Evolutionary conservation across 495 filamentous ascomycete species (phyloP).

Genomic region (Penicillium maclennaniae): DNA sequence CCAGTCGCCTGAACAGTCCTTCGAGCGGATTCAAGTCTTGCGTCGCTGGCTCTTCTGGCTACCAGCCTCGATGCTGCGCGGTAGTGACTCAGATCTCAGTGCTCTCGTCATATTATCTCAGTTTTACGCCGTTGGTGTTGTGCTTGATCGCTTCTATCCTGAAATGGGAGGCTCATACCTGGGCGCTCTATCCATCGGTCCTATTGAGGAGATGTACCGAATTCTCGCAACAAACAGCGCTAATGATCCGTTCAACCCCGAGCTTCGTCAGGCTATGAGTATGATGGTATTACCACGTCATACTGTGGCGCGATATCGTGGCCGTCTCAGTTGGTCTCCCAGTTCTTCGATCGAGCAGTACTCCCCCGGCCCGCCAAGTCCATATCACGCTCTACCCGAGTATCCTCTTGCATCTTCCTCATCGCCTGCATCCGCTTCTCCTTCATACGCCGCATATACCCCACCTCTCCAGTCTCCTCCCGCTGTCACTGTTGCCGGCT

Average conservation of each 20-base stretch:
- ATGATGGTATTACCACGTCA: conserved; percentile 42
- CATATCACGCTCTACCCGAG: conserved; percentile 35
- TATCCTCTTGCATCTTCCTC: conserved; percentile 35
- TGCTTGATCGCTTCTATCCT: conserved; percentile 85
- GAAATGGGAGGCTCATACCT: conserved; percentile 87
- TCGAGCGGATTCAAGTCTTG: conserved; percentile 79
- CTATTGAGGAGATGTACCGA: conserved; percentile 74
- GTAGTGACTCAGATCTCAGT: conserved; percentile 36
- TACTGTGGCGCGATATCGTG: conserved; percentile 34
- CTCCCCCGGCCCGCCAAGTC: conserved; percentile 37
- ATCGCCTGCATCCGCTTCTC: conserved; percentile 38
- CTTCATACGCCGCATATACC: conserved; percentile 40
- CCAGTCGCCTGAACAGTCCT: conserved; percentile 73
- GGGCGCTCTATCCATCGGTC: conserved; percentile 67
- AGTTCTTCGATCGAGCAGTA: conserved; percentile 37
- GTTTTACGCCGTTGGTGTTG: conserved; percentile 82
- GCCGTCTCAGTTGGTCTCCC: conserved; percentile 37
- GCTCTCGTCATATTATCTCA: conserved; percentile 68
- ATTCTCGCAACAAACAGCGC: conserved; percentile 38
- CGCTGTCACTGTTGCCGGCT: conserved; percentile 34
- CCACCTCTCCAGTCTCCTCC: conserved; percentile 42
- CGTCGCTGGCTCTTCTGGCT: conserved; percentile 95
- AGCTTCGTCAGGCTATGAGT: conserved; percentile 29
- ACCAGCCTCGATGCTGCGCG: conserved; percentile 67
- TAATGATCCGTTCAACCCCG: conserved; percentile 33